Base-by-base conservation (phyloP, 2,329 filamentous ascomycete genomes). In the Zasmidium angulare region DNA sequence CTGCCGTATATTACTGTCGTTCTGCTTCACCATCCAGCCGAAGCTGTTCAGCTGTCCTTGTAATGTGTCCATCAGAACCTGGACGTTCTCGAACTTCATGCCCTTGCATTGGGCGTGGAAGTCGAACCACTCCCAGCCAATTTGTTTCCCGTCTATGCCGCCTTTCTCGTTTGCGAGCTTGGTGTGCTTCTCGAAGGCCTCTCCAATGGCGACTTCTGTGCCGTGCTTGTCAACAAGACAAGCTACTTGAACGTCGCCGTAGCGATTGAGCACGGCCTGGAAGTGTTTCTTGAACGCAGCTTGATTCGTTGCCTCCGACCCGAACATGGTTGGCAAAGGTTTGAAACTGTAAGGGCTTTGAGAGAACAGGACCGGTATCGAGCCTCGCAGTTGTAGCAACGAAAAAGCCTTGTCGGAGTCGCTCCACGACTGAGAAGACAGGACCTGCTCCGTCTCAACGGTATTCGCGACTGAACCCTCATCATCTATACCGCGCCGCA, bases 11-110 rank as follows among this genome's bases (percentile, higher is more conserved):
- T 78, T 63, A 21, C 74, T 71, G 19, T 78, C 76, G 26, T 78
- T 71, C 9, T 80, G 75, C 14, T 83, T 73, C 12, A 90, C 83
- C 0, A 89, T 91, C 77, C 90, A 92, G 0, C 90, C 88, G 49
- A 89, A 85, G 3, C 81, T 79, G 47, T 89, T 86, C 11, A 97
- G 78, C n/a, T 84, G 86, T 2, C 81, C 77, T 24, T 84, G 84
- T 2, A 98, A 76, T 0, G 80, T 86, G 50, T 91, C 83, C 54
- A 99, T 82, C 1, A 99, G 82, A 24, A 88, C 80, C 58, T 87
- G 89, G 12, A 98, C 93, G 60, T 98, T 98, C 71, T 98, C 93
- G 70, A 98, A 99, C 67, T 91, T 96, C 93, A 99, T 97, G 0
- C 95, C 95, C 17, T 91, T 88, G 71, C 95, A 98, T 24, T 90